Conservation (phyloP, 768 basidiomycete species). For the Floccularia luteovirens region DNA sequence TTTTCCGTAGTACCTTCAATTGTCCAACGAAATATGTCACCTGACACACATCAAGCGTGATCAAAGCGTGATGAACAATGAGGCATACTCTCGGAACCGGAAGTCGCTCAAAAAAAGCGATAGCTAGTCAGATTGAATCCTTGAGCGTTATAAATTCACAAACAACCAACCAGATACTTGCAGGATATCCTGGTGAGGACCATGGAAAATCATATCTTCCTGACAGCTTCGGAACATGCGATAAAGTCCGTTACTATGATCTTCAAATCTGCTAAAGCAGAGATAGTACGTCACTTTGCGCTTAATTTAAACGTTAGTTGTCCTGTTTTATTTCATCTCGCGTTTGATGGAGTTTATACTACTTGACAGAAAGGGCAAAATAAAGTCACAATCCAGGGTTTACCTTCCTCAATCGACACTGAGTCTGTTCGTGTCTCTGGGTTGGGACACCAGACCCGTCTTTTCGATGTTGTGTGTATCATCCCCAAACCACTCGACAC, state of each 20-base stretch:
- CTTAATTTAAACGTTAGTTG: conserved; percentile 39
- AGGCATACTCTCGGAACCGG: too few species aligned
- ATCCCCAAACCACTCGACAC: conserved; percentile 15
- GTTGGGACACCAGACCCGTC: conserved; percentile 34
- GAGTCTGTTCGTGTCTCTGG: conserved; percentile 48
- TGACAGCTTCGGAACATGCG: conserved; percentile 30
- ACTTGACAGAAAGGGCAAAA: conserved; percentile 40
- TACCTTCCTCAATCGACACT: conserved; percentile 43
- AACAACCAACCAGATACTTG: too few species aligned
- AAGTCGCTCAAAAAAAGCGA: too few species aligned
- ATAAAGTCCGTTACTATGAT: conserved; percentile 52
- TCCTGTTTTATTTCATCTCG: not conserved
- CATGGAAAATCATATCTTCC: conserved; percentile 10
- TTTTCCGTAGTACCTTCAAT: too few species aligned
- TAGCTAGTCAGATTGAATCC: too few species aligned
- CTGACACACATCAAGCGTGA: too few species aligned
- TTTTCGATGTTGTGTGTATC: conserved; percentile 51
- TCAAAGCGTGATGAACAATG: too few species aligned
- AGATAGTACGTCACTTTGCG: conserved; percentile 44
- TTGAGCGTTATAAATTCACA: too few species aligned
- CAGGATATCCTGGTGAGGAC: too few species aligned
- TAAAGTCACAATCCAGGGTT: conserved; percentile 38
- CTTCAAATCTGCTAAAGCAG: conserved; percentile 48
- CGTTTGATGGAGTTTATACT: conserved; percentile 1
- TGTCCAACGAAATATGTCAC: too few species aligned